Base-by-base conservation (phyloP, 192 early-diverging fungal species). In the Coemansia sp. region DNA sequence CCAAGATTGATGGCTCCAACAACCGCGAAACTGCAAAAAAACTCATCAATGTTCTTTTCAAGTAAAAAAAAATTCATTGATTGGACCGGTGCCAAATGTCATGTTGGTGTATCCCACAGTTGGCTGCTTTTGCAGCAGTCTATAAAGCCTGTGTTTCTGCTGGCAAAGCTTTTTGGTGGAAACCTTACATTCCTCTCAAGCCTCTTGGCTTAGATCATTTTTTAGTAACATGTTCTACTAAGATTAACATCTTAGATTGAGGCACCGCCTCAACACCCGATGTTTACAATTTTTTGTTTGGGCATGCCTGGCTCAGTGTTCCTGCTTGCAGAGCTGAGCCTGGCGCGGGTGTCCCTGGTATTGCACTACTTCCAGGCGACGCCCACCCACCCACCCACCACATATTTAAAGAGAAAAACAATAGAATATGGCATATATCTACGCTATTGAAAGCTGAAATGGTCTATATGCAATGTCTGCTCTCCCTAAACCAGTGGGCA, bases 301-400 rank as follows among this genome's bases (percentile, higher is more conserved):
- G 72, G 72, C 72, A 68, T 74, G 71, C 48, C 51, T 14, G 48
- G 50, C 31, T 44, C 45, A 24, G 29, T 59, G 70, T 73, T 64
- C 71, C 73, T 75, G 73, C 73, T 75, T 75, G 73, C 73, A 75
- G n/a, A 75, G 63, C 34, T 59, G 54, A 62, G 54, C 44, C 63
- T 21, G 57, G 39, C 63, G 73, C 67, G 73, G 73, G 73, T 75
- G 73, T 48, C 73, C 73, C 67, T 75, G 73, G 73, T 75, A 75
- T 75, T 64, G 73, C 73, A 75, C 73, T 75, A 75, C 67, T 56
- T 75, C 73, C 73, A 75, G 67, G 73, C 41, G 56, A 67, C 73
- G 66, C 66, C 73, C 73, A 67, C 67, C 73, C 69, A 48, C 19
- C 51, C 51, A 53, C 51, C 50, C 50, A 53, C 46, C 45, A 53